Conservation (phyloP, 805 yeast genomes). For the Hagleromyces aurorensis region DNA sequence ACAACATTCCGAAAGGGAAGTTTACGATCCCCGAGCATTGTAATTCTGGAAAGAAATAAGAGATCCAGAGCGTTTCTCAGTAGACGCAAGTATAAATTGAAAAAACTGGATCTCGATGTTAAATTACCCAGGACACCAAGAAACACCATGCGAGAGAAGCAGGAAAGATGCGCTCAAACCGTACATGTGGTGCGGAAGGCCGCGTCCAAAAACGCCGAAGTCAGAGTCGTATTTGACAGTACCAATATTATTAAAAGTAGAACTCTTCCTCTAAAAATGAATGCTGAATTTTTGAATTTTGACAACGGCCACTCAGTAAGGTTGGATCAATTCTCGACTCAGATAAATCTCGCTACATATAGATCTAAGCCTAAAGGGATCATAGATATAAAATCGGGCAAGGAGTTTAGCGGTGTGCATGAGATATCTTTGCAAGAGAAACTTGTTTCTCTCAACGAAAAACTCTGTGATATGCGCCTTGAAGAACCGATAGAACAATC, state of each 20-base stretch:
- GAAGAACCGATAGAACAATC: too few relatives aligned
- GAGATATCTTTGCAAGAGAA: too few relatives aligned
- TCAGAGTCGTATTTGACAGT: constrained; percentile 24
- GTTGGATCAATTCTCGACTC: constrained; percentile 15
- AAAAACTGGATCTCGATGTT: constrained; percentile 10
- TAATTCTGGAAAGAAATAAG: constrained; percentile 19
- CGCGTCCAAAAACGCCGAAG: constrained; percentile 23
- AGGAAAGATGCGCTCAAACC: constrained; percentile 17
- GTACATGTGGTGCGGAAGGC: constrained; percentile 18
- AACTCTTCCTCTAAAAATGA: constrained; percentile 5
- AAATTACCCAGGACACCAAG: constrained; percentile 3
- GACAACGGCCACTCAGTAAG: constrained; percentile 14
- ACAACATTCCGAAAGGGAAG: constrained; percentile 27
- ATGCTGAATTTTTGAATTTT: constrained; percentile 14
- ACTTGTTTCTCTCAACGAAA: too few relatives aligned
- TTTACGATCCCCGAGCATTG: constrained; percentile 20
- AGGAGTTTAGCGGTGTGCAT: too few relatives aligned
- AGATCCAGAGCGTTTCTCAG: constrained; percentile 18
- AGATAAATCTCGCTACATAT: too few relatives aligned
- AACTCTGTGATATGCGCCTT: too few relatives aligned
- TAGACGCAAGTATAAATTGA: constrained; percentile 22
- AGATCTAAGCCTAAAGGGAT: too few relatives aligned
- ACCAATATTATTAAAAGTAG: constrained; percentile 20
- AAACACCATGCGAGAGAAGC: not conserved
- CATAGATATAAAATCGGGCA: too few relatives aligned